Evolutionary conservation across 192 early-diverging fungal species (phyloP).

Genomic region (Coemansia sp.): DNA sequence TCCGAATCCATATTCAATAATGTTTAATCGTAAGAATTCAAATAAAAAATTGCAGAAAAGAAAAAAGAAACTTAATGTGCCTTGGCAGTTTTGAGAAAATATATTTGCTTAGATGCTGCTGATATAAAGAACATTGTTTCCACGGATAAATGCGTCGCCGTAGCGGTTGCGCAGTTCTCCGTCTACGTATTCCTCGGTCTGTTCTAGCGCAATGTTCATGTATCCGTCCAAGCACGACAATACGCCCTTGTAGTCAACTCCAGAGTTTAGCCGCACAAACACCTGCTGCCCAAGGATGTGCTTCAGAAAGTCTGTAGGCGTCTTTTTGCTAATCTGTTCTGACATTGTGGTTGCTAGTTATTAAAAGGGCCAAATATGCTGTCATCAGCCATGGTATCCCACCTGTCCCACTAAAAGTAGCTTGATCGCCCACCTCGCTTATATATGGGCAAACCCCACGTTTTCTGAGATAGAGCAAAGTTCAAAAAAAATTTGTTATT

Average conservation of each 20-base stretch:
- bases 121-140: constrained; percentile 85
- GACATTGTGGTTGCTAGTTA: constrained; percentile 8
- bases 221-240: constrained; percentile 93
- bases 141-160: constrained; percentile 95
- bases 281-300: constrained; percentile 82
- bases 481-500: no score
- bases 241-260: constrained; percentile 90
- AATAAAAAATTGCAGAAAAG: neutral
- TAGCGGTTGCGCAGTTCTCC: constrained; percentile 91
- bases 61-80: neutral
- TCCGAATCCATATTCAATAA: constrained; percentile 36
- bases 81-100: neutral
- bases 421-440: neutral
- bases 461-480: no score
- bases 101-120: constrained; percentile 49
- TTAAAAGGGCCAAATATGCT: neutral
- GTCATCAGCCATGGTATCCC: no score
- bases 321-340: constrained; percentile 47
- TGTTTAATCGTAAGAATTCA: neutral
- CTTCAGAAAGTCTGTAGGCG: constrained; percentile 88
- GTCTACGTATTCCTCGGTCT: constrained; percentile 94
- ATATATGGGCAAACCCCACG: neutral
- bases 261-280: constrained; percentile 92
- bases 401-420: neutral
- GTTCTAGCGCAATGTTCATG: constrained; percentile 97